A percentile compares a stretch with the other conserved stretches of the same genome.
Conservation (phyloP, 2,329 filamentous ascomycete species). For the Zymoseptoria brevis region DNA sequence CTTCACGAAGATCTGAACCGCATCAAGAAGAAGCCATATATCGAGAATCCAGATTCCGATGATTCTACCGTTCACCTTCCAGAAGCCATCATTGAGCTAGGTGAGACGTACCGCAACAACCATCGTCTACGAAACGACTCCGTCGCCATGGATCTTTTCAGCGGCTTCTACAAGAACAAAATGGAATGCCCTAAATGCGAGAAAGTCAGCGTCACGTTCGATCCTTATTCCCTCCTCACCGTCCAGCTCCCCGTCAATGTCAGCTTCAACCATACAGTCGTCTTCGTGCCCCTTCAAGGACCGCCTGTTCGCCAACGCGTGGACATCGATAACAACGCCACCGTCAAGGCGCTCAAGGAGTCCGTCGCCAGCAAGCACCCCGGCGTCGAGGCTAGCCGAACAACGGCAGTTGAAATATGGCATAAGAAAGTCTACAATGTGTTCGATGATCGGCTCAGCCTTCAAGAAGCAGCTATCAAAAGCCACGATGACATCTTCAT, state of each 20-base stretch:
- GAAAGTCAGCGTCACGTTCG: constrained; percentile 97
- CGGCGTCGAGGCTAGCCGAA: constrained; percentile 46
- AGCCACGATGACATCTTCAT: constrained; percentile 56
- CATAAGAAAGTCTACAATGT: constrained; percentile 79
- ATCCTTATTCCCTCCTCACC: constrained; percentile 92
- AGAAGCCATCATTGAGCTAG: constrained; percentile 72
- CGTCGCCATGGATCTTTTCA: constrained; percentile 90
- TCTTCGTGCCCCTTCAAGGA: constrained; percentile 69
- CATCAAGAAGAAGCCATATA: constrained; percentile 91
- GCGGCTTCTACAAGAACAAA: constrained; percentile 96
- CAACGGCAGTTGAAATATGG: constrained; percentile 80
- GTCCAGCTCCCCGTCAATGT: constrained; percentile 82
- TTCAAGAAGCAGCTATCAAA: constrained; percentile 63
- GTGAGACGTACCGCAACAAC: constrained; percentile 81
- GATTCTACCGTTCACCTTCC: constrained; percentile 88
- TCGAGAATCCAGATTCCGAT: constrained; percentile 94
- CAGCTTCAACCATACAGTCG: constrained; percentile 66
- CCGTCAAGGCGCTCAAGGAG: constrained; percentile 60
- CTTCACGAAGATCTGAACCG: constrained; percentile 93
- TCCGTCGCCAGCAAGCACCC: constrained; percentile 47
- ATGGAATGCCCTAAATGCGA: constrained; percentile 82
- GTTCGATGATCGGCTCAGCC: constrained; percentile 60
- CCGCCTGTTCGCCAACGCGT: constrained; percentile 63
- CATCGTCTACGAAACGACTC: constrained; percentile 91
- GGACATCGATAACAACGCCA: constrained; percentile 70